phyloP scores from a whole-genome alignment of 139 green algal species.

The Medakamo hakoo region DNA sequence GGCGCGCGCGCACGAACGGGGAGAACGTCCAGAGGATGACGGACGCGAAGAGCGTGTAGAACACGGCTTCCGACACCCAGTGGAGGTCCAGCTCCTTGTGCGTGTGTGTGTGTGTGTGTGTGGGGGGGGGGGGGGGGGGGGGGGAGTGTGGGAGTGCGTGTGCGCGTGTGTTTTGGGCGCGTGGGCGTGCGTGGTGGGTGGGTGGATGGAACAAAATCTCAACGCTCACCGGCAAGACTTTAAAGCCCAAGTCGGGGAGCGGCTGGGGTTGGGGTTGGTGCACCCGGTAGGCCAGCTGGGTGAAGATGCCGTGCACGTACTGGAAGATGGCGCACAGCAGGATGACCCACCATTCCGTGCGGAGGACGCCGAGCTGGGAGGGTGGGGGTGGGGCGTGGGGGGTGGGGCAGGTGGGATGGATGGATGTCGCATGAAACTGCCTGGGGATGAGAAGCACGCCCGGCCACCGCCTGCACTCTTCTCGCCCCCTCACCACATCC shows the following conservation, averaged over 20 bases:
- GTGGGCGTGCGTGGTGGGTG: too few species aligned
- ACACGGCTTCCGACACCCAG: constrained; percentile 71
- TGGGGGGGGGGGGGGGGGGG: too few species aligned
- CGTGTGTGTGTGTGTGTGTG: too few species aligned
- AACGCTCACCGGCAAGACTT: constrained; percentile 39
- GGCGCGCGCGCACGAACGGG: constrained; percentile 56
- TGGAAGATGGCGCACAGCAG: constrained; percentile 62
- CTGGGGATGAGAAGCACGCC: too few species aligned
- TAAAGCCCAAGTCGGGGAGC: constrained; percentile 61
- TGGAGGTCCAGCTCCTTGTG: constrained; percentile 50
- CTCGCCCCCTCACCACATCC: too few species aligned
- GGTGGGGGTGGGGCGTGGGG: too few species aligned
- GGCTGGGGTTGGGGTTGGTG: constrained; percentile 43
- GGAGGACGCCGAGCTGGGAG: not conserved
- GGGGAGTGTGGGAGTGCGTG: too few species aligned
- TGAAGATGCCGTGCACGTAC: constrained; percentile 79
- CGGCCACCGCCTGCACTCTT: too few species aligned
- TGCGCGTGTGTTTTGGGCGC: too few species aligned
- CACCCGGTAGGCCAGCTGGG: constrained; percentile 64
- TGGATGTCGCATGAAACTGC: too few species aligned
- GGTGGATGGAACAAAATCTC: too few species aligned
- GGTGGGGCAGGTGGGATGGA: too few species aligned
- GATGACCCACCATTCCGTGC: constrained; percentile 8
- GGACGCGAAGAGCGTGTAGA: constrained; percentile 43
- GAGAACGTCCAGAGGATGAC: constrained; percentile 79